Evolutionary conservation across 129 eudicot species (phyloP).

Genomic region (Tagetes patula): DNA sequence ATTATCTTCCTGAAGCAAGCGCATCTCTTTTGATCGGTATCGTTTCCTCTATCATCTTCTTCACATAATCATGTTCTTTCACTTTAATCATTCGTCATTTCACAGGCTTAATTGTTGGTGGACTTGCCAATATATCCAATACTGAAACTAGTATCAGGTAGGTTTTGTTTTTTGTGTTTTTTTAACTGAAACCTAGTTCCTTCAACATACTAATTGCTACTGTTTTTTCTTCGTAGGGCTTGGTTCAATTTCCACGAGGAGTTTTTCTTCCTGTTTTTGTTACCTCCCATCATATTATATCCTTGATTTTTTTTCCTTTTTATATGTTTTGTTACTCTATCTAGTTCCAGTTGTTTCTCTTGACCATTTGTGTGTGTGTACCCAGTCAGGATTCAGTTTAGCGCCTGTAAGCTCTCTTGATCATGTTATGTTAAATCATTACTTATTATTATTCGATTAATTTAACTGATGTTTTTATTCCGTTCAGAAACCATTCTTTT

Average conservation of each 20-base stretch:
- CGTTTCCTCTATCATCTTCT: too few species aligned
- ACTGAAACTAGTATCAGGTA: conserved; percentile 92
- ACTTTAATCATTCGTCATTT: not conserved
- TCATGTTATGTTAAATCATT: not conserved
- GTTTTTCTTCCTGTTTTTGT: conserved; percentile 87
- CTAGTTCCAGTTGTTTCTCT: conserved; percentile 37
- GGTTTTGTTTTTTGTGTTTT: not conserved
- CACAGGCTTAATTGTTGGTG: conserved; percentile 90
- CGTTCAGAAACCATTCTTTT: conserved; percentile 92
- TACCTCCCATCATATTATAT: conserved; percentile 99
- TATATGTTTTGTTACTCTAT: conserved; percentile 6
- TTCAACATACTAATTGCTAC: not conserved
- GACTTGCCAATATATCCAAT: conserved; percentile 86
- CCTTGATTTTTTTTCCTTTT: conserved; percentile 44
- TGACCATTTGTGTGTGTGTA: conserved; percentile 53
- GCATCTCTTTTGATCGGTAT: conserved; percentile 92
- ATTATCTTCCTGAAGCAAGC: conserved; percentile 98
- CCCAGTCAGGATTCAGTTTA: conserved; percentile 98
- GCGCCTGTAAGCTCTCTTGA: conserved; percentile 72
- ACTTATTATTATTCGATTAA: not conserved
- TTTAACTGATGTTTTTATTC: too few species aligned
- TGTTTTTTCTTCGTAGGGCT: conserved; percentile 47
- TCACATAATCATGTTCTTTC: too few species aligned
- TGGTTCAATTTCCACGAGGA: conserved; percentile 99
- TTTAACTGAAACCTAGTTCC: conserved; percentile 20